Percentiles rank a stretch among this genome's conserved stretches.
phyloP scores from a whole-genome alignment of 306 rosid genomes.

The Medicago lupulina region DNA sequence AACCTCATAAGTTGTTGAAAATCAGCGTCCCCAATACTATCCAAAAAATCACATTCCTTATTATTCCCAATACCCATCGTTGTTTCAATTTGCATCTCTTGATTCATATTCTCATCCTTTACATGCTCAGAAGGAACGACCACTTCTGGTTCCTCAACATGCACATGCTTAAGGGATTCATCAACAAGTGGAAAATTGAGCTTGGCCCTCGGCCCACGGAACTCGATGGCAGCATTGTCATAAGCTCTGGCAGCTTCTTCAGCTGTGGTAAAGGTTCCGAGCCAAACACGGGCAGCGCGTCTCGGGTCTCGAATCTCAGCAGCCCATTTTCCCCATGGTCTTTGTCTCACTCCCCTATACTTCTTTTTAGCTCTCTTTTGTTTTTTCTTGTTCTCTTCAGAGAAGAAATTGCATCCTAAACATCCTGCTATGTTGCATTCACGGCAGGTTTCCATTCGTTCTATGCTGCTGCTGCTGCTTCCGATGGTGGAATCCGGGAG shows the following conservation, averaged over 20 bases:
- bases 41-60: slow-evolving; percentile 53
- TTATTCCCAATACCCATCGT: slow-evolving; percentile 16
- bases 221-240: slow-evolving; percentile 80
- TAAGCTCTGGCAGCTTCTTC: slow-evolving; percentile 93
- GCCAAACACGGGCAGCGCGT: slow-evolving; percentile 77
- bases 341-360: slow-evolving; percentile 87
- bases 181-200: slow-evolving; percentile 80
- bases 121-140: neutral
- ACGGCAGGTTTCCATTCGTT: slow-evolving; percentile 50
- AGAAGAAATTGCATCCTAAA: slow-evolving; percentile 70
- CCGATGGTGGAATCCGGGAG: neutral
- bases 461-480: neutral
- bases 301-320: slow-evolving; percentile 92
- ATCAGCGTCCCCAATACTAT: slow-evolving; percentile 54
- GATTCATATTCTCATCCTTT: slow-evolving; percentile 17
- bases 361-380: slow-evolving; percentile 68
- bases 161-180: slow-evolving; percentile 42
- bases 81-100: slow-evolving; percentile 20
- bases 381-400: slow-evolving; percentile 42
- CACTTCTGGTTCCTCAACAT: slow-evolving; percentile 9
- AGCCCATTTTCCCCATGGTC: slow-evolving; percentile 99
- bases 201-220: slow-evolving; percentile 91
- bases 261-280: slow-evolving; percentile 76
- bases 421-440: slow-evolving; percentile 65
- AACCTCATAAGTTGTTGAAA: slow-evolving; percentile 53